Evolutionary conservation across 352 stramenopile species (phyloP).

Genomic region (Peronospora belbahrii): DNA sequence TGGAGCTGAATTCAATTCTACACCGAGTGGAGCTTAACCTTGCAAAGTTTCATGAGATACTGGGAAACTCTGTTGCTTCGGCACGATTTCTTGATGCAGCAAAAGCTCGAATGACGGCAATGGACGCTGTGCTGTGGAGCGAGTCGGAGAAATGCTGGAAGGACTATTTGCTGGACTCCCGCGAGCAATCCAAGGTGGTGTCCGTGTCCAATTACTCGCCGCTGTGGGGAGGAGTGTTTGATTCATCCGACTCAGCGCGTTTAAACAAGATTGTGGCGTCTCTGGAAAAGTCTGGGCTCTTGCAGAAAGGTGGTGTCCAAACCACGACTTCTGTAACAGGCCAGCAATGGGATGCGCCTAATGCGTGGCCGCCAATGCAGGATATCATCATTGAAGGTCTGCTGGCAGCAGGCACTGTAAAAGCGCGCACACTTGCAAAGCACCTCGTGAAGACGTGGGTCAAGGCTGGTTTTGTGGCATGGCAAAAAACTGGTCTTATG

Average conservation of each 20-base stretch:
- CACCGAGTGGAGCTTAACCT: conserved; percentile 71
- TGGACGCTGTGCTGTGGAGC: conserved; percentile 66
- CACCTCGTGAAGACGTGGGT: conserved; percentile 57
- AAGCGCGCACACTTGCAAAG: conserved; percentile 36
- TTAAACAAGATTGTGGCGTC: conserved; percentile 37
- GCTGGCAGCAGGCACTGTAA: conserved; percentile 26
- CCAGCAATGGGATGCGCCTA: conserved; percentile 84
- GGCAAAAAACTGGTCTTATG: conserved; percentile 65
- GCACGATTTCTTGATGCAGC: conserved; percentile 12
- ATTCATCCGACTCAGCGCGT: conserved; percentile 31
- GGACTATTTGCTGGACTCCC: conserved; percentile 54
- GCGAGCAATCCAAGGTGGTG: conserved; percentile 34
- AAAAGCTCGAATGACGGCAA: conserved; percentile 32
- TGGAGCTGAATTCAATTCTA: conserved; percentile 83
- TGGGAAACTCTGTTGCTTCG: conserved; percentile 35
- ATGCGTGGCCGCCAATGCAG: conserved; percentile 79
- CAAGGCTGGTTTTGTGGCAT: conserved; percentile 49
- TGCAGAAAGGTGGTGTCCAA: conserved; percentile 55
- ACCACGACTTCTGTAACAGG: conserved; percentile 62
- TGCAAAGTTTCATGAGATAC: conserved; percentile 37
- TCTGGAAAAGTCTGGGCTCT: conserved; percentile 43
- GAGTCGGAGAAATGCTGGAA: conserved; percentile 47
- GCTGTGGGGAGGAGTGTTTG: conserved; percentile 66
- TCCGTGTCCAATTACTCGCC: conserved; percentile 65
- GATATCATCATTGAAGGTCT: conserved; percentile 76